Evolutionary conservation across 1,284 basidiomycete genomes (phyloP), one percentile per base, ranked within the genome.

Genomic region (Coniferiporia weirii): DNA sequence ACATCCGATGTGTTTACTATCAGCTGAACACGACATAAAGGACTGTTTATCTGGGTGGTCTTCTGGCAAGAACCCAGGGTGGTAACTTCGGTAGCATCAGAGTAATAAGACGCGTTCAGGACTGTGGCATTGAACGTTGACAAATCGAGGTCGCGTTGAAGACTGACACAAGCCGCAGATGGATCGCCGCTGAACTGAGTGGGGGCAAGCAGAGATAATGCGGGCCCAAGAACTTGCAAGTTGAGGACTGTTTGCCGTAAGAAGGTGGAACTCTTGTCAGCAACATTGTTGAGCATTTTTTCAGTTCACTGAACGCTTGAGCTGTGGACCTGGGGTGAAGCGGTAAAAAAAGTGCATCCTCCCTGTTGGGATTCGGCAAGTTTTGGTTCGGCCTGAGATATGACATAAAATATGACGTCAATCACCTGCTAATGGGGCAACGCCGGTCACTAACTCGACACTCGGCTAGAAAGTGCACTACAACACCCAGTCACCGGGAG

Each of bases 41-140:
- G 69, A 67, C 61, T 69, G 69, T 1, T 43, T 4, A 56, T 40
- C 2, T 40, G 7, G 17, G 61, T 57, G 27, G n/a, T 48, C 4
- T 54, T 40, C 36, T 51, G 49, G 36, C 61, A 62, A 38, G 57
- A 43, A 13, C 61, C 63, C 13, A 57, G 45, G 1, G 60, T 63
- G 27, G 54, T 27, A 4, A 62, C 48, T 27, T 32, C 59, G 8
- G 49, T 43, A 1, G 51, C 35, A 3, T 45, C 52, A 15, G 46
- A 13, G 17, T 58, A 44, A 46, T 59, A 54, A 13, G 34, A 13
- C 5, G 49, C 60, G n/a, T 54, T 47, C 17, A 63, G 10, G 20
- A 63, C 59, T 6, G 60, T 63, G 1, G 59, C 57, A 44, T 63
- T 61, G 20, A 43, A 43, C 5, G 27, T n/a, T 27, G 40, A 10